These are phyloP conservation scores for Rosa lucieae DNA, from an alignment of 306 rosid genomes.

Conservation along the genomic window DNA sequence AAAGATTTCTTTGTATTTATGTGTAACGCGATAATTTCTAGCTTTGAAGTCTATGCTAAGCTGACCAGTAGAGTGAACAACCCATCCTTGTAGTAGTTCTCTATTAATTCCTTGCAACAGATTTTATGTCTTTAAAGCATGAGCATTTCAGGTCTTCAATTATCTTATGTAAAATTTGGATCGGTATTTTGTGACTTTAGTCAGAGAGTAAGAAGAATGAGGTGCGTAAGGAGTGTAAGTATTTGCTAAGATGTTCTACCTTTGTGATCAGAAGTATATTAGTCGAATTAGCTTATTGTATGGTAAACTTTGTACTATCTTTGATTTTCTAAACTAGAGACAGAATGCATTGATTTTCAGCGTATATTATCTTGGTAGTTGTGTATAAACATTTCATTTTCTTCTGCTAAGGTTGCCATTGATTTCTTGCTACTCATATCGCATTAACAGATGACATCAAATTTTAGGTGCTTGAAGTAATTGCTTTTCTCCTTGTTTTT, in stretches of 20 bases:
- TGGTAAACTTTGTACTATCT: not conserved
- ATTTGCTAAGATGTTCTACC: not conserved
- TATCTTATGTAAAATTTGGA: not conserved
- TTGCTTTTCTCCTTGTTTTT: not conserved
- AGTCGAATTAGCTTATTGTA: not conserved
- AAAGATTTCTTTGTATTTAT: not conserved
- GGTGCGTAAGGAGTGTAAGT: not conserved
- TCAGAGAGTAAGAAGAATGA: not conserved
- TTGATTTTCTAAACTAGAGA: not conserved
- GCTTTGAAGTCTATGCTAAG: not conserved
- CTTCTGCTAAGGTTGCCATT: not conserved
- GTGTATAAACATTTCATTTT: not conserved
- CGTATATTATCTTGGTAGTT: not conserved
- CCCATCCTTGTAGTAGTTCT: not conserved
- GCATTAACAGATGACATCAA: not conserved
- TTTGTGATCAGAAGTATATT: not conserved
- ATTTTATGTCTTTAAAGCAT: not conserved
- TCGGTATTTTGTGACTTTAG: not conserved
- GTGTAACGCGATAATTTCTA: not conserved
- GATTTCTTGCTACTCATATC: not conserved
- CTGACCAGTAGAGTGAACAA: not conserved
- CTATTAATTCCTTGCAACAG: not conserved
- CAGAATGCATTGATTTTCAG: not conserved
- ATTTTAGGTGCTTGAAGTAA: not conserved
- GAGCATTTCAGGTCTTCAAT: not conserved